Percentiles rank a stretch among this genome's conserved stretches.
These are phyloP conservation scores for Hordeum pubiflorum DNA, from an alignment of 202 grass and related monocot species.

Conservation along the genomic window DNA sequence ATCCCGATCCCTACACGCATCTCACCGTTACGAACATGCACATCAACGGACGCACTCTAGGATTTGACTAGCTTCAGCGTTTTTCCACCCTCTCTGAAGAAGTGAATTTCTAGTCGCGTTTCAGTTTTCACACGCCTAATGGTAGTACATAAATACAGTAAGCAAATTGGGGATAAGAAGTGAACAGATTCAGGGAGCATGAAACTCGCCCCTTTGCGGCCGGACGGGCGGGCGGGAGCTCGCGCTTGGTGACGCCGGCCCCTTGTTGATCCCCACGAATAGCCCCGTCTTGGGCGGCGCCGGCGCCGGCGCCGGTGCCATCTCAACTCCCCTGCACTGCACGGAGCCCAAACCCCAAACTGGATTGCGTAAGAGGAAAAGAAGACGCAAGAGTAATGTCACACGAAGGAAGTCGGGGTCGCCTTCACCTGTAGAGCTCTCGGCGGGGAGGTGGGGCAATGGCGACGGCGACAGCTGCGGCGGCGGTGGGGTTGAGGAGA, in stretches of 20 bases:
- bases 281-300: slow-evolving; percentile 21
- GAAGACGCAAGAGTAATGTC: not conserved
- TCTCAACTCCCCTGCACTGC: not conserved
- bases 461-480: not conserved
- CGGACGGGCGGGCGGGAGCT: slow-evolving; percentile 30
- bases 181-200: not conserved
- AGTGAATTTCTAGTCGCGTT: not conserved
- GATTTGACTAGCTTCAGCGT: not conserved
- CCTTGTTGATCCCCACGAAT: slow-evolving; percentile 41
- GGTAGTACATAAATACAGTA: not conserved
- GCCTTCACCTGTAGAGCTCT: not conserved
- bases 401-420: not conserved
- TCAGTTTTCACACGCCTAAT: not conserved
- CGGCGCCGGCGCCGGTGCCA: not conserved
- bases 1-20: not conserved
- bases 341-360: not conserved
- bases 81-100: not conserved
- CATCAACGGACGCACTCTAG: not conserved
- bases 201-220: slow-evolving; percentile 14
- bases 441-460: not conserved
- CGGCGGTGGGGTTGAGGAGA: not conserved
- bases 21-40: not conserved
- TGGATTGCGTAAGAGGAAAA: not conserved
- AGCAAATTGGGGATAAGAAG: not conserved
- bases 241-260: slow-evolving; percentile 31